phyloP scores from a whole-genome alignment of 2,329 filamentous ascomycete species.

The Hymenoscyphus albidus region DNA sequence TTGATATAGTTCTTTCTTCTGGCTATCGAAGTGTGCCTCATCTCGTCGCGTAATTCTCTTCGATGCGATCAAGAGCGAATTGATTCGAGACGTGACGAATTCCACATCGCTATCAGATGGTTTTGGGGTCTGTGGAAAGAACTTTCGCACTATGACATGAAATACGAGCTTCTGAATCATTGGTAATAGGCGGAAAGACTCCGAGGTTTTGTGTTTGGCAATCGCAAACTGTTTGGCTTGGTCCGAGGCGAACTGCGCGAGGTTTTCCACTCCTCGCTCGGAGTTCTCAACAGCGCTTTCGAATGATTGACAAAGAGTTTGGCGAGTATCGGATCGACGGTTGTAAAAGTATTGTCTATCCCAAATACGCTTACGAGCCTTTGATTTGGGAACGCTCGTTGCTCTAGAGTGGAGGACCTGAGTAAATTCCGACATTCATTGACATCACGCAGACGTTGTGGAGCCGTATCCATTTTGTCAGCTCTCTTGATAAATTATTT shows the following conservation, averaged over 20 bases:
- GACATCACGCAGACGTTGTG: too few relatives aligned
- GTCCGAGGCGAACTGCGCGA: not conserved
- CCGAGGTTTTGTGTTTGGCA: not conserved
- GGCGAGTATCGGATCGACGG: conserved; percentile 6
- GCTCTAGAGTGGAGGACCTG: conserved; percentile 3
- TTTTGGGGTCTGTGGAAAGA: conserved; percentile 12
- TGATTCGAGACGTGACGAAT: conserved; percentile 16
- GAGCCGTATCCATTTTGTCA: not conserved
- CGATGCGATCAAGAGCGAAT: conserved; percentile 16
- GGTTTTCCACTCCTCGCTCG: not conserved
- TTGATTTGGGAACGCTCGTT: conserved; percentile 16
- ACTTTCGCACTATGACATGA: conserved; percentile 12
- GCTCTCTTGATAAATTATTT: not conserved
- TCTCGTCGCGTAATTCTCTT: not conserved
- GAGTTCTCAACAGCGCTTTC: not conserved
- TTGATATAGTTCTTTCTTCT: not conserved
- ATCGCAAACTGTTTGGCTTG: not conserved
- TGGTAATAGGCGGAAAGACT: not conserved
- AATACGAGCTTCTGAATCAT: conserved; percentile 19
- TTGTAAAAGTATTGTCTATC: conserved; percentile 23
- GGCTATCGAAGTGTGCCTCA: not conserved
- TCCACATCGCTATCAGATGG: conserved; percentile 12
- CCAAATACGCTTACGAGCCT: conserved; percentile 16
- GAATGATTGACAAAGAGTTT: conserved; percentile 4
- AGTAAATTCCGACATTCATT: not conserved